Conservation (phyloP, 441 rosid species). For the Melianthus villosus region DNA sequence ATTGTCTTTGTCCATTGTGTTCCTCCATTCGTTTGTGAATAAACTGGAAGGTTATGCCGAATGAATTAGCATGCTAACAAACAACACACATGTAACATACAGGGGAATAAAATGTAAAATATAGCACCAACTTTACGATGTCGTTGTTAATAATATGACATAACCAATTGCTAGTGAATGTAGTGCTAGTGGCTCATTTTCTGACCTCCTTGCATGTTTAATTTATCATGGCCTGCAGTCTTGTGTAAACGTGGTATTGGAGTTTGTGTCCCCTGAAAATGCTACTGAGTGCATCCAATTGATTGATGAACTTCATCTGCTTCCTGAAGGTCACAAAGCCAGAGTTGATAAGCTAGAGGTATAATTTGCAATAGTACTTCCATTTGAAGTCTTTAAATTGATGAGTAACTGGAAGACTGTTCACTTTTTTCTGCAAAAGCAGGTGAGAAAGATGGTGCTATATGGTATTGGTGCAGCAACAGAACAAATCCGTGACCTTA, state of each 20-base stretch:
- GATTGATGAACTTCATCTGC: slow-evolving; percentile 53
- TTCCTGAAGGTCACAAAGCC: slow-evolving; percentile 56
- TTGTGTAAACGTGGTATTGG: slow-evolving; percentile 74
- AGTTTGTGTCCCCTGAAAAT: slow-evolving; percentile 82
- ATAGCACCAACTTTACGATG: too few relatives aligned
- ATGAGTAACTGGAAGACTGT: not conserved
- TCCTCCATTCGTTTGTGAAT: too few relatives aligned
- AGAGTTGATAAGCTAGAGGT: slow-evolving; percentile 62
- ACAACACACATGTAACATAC: too few relatives aligned
- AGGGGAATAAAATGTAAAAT: too few relatives aligned
- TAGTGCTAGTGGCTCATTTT: not conserved
- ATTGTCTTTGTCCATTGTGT: too few relatives aligned
- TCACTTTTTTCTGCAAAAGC: slow-evolving; percentile 10
- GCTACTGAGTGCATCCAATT: slow-evolving; percentile 42
- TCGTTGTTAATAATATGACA: too few relatives aligned
- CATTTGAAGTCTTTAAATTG: not conserved
- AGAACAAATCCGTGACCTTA: slow-evolving; percentile 62
- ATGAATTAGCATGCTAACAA: too few relatives aligned
- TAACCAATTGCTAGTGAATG: not conserved
- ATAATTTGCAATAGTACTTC: slow-evolving; percentile 9
- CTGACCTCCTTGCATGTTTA: slow-evolving; percentile 1
- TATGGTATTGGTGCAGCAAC: slow-evolving; percentile 46
- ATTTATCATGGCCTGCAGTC: slow-evolving; percentile 36
- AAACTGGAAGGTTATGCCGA: too few relatives aligned
- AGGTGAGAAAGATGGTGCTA: slow-evolving; percentile 86